Evolutionary conservation across 2,329 filamentous ascomycete genomes (phyloP), one percentile per base, ranked within the genome.

Genomic region (Microthyrium microscopicum): DNA sequence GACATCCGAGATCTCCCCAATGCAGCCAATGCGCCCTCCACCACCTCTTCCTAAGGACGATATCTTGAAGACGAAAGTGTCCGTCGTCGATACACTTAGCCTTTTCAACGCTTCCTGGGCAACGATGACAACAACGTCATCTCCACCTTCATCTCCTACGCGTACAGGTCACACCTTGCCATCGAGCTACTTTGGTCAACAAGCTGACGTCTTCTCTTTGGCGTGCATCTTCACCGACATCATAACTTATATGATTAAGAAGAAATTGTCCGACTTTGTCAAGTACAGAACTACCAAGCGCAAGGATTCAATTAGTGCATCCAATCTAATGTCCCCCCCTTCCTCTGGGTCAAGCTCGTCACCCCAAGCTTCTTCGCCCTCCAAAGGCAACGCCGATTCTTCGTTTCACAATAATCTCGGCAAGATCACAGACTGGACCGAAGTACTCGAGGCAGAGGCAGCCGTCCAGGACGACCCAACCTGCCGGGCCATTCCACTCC

Each of bases 191-290:
- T 73, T 28, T n/a, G n/a, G n/a, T n/a, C n/a, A n/a, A n/a, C n/a
- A n/a, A n/a, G n/a, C n/a, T n/a, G 79, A 84, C 47, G 60, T 84
- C 15, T 85, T 78, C 53, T 79, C 76, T 3, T 60, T 83, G 2
- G 78, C 71, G 7, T 79, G 77, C 49, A 64, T 83, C 33, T 77
- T 77, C 39, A 58, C 83, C 12, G 78, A 85, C 41, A 64, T 84
- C 20, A 48, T 83, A 15, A 73, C 72, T 16, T 73, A 79, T 45
- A 58, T 79, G 37, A 53, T 82, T 39, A 79, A 80, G 49, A 73
- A 74, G 42, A 70, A 73, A 34, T 63, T 69, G 1, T 65, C 68
- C 31, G 67, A 73, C 18, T 82, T 83, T 46, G 60, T 70, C 21
- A 63, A 70, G 17, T 73, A 80, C 48, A 72, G 79, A 5, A 65